Conservation (phyloP, 352 stramenopile genomes). For the Pythium guiyangense region DNA sequence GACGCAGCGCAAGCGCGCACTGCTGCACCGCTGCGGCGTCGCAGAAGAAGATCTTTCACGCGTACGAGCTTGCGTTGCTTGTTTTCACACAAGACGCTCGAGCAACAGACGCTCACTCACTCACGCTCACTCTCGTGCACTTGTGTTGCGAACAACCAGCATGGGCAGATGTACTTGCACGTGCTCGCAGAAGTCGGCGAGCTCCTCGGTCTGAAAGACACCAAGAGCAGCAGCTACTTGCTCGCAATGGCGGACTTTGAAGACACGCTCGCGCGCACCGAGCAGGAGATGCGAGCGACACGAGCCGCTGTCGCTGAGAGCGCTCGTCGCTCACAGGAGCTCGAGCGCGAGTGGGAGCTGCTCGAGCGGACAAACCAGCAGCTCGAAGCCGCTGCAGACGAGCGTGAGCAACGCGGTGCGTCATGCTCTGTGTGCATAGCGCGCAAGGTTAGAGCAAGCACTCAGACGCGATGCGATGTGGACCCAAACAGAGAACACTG, state of each 20-base stretch:
- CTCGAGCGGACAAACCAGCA: constrained; percentile 22
- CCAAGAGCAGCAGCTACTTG: constrained; percentile 31
- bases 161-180: constrained; percentile 40
- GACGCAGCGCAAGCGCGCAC: constrained; percentile 22
- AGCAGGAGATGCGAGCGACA: constrained; percentile 8
- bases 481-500: constrained; percentile 30
- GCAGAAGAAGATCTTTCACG: constrained; percentile 42
- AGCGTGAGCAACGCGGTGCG: constrained; percentile 34
- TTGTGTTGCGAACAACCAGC: constrained; percentile 18
- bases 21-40: constrained; percentile 27
- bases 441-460: not conserved
- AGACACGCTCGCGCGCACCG: constrained; percentile 13
- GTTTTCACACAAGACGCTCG: not conserved
- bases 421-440: not conserved
- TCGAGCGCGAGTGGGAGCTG: constrained; percentile 22
- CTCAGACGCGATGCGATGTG: not conserved
- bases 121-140: no score
- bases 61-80: constrained; percentile 11
- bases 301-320: constrained; percentile 1
- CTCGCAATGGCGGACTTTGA: constrained; percentile 25
- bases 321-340: constrained; percentile 20
- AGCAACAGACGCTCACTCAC: no score
- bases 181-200: constrained; percentile 39
- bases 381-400: constrained; percentile 20
- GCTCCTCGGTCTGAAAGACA: constrained; percentile 34